Evolutionary conservation across 75 land plant genomes (phyloP).

Genomic region (Cunninghamia lanceolata): DNA sequence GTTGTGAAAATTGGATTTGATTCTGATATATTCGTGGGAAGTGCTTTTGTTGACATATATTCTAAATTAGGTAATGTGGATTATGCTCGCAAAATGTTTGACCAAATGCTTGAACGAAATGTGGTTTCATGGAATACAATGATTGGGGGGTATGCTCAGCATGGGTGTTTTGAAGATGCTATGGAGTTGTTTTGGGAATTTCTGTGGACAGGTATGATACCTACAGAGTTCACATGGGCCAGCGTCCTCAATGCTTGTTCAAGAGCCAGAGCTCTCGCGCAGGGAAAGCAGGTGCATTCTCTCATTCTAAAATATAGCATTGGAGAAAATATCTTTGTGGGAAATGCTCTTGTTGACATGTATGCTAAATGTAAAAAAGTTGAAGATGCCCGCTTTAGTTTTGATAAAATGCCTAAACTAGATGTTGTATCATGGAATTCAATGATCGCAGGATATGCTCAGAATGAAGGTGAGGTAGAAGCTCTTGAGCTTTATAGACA

Average conservation of each 20-base stretch:
- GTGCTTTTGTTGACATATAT: slow-evolving; percentile 34
- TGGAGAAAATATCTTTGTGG: slow-evolving; percentile 21
- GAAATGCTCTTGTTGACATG: slow-evolving; percentile 38
- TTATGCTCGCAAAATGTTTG: slow-evolving; percentile 25
- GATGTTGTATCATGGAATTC: slow-evolving; percentile 43
- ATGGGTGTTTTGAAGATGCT: slow-evolving; percentile 7
- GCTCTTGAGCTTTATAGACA: slow-evolving; percentile 29
- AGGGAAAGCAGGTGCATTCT: slow-evolving; percentile 17
- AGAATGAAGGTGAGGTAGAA: slow-evolving; percentile 17
- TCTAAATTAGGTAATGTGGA: slow-evolving; percentile 23
- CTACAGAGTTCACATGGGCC: slow-evolving; percentile 15
- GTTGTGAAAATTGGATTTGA: slow-evolving; percentile 19
- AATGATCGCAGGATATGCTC: slow-evolving; percentile 30
- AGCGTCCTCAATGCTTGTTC: slow-evolving; percentile 24
- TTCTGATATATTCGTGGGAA: slow-evolving; percentile 16
- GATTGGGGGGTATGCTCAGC: slow-evolving; percentile 22
- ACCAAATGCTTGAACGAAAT: slow-evolving; percentile 17
- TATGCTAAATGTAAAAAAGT: slow-evolving; percentile 37
- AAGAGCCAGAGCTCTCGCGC: slow-evolving; percentile 7
- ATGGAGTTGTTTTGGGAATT: slow-evolving; percentile 18
- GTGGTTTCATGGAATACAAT: slow-evolving; percentile 29
- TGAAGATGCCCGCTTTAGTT: slow-evolving; percentile 26
- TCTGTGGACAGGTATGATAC: slow-evolving; percentile 12
- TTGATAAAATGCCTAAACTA: slow-evolving; percentile 10
- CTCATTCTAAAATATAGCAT: slow-evolving; percentile 13